These are phyloP conservation scores for Fusarium falciforme DNA, from an alignment of 2,329 filamentous ascomycete species.

Conservation along the genomic window DNA sequence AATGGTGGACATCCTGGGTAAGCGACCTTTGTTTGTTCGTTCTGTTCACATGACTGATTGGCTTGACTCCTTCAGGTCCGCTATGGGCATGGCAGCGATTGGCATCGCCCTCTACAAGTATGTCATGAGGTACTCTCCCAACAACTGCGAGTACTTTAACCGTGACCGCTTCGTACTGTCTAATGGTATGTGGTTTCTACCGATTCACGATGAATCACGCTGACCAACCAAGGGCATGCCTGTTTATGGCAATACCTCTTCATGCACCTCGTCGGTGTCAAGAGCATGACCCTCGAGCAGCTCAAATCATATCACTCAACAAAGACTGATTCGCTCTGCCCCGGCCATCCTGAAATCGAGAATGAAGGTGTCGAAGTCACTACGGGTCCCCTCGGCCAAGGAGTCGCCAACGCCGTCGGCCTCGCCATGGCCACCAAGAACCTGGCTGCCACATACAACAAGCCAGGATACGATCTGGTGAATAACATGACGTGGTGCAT, in stretches of 20 bases:
- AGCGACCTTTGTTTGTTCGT: slow-evolving; percentile 17
- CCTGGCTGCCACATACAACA: slow-evolving; percentile 65
- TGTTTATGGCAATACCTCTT: slow-evolving; percentile 67
- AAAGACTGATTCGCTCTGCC: slow-evolving; percentile 61
- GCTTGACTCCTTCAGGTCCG: slow-evolving; percentile 45
- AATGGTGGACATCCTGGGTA: slow-evolving; percentile 76
- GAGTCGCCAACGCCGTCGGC: slow-evolving; percentile 54
- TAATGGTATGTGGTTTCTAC: slow-evolving; percentile 53
- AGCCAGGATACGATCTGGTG: slow-evolving; percentile 59
- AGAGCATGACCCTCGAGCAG: slow-evolving; percentile 66
- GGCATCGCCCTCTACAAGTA: slow-evolving; percentile 71
- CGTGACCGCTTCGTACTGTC: slow-evolving; percentile 72
- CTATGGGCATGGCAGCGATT: slow-evolving; percentile 72
- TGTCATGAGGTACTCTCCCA: slow-evolving; percentile 68
- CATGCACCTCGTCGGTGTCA: slow-evolving; percentile 64
- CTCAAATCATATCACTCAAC: slow-evolving; percentile 64
- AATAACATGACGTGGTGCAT: slow-evolving; percentile 67
- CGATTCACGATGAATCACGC: rapidly evolving
- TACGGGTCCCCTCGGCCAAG: slow-evolving; percentile 69
- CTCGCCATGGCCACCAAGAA: slow-evolving; percentile 60
- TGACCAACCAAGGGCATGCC: slow-evolving; percentile 50
- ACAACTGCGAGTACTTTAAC: slow-evolving; percentile 68
- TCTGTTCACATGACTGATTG: background rate
- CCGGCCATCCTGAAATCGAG: slow-evolving; percentile 69
- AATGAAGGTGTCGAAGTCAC: slow-evolving; percentile 68